phyloP scores from a whole-genome alignment of 306 rosid species.

The Purshia tridentata region DNA sequence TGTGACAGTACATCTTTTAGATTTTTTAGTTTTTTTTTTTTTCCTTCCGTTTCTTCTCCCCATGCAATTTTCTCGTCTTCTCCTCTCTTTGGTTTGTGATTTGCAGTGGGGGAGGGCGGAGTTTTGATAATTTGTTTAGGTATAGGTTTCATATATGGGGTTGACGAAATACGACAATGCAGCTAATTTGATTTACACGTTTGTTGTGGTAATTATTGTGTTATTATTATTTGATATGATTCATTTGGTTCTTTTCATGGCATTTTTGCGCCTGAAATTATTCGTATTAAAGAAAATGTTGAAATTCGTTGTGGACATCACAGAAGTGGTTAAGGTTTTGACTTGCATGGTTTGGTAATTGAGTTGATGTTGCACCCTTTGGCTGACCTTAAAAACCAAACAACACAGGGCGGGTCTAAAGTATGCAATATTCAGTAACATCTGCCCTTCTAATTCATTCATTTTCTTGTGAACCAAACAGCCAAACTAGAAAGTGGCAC shows the following conservation, averaged over 20 bases:
- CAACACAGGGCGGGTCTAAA: no score
- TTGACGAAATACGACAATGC: not conserved
- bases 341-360: not conserved
- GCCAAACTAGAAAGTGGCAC: no score
- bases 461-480: no score
- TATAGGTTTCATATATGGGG: conserved; percentile 14
- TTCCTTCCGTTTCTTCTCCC: not conserved
- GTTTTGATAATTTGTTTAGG: conserved; percentile 9
- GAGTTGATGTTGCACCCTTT: not conserved
- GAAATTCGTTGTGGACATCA: not conserved
- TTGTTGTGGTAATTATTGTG: conserved; percentile 9
- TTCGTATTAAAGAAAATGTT: not conserved
- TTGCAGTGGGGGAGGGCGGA: conserved; percentile 21
- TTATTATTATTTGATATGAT: not conserved
- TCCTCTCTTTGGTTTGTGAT: conserved; percentile 23
- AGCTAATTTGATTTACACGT: conserved; percentile 15
- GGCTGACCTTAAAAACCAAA: no score
- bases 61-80: not conserved
- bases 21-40: not conserved
- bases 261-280: not conserved
- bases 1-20: conserved; percentile 15
- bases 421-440: no score
- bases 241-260: not conserved
- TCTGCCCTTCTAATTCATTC: no score
- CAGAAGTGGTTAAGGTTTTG: not conserved